phyloP scores from a whole-genome alignment of 2,329 filamentous ascomycete species.

The Hypoxylon sp. region DNA sequence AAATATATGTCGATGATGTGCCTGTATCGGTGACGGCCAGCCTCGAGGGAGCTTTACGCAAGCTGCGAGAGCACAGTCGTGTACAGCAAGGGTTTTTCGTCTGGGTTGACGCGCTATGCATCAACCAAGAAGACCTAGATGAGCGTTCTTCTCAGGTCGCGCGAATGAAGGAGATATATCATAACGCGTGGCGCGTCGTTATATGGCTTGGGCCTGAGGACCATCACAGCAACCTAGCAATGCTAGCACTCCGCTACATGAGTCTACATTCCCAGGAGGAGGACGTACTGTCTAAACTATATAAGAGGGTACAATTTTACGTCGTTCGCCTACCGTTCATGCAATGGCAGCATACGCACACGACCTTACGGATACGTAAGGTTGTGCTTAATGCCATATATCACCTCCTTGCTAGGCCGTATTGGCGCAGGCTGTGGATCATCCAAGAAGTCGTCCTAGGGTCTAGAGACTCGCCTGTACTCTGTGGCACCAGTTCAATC shows the following conservation, averaged over 20 bases:
- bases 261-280: conserved; percentile 14
- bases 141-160: conserved; percentile 20
- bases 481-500: conserved; percentile 26
- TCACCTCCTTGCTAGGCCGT: conserved; percentile 25
- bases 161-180: conserved; percentile 31
- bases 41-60: conserved; percentile 25
- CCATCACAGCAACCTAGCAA: conserved; percentile 22
- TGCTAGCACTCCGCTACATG: conserved; percentile 29
- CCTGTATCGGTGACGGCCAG: conserved; percentile 24
- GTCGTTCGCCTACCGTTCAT: conserved; percentile 27
- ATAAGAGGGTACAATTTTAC: conserved; percentile 22
- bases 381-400: conserved; percentile 20
- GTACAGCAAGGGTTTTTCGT: conserved; percentile 28
- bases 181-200: conserved; percentile 22
- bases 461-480: conserved; percentile 26
- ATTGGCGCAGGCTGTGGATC: conserved; percentile 32
- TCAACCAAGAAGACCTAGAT: conserved; percentile 32
- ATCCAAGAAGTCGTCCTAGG: conserved; percentile 30
- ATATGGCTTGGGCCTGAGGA: conserved; percentile 29
- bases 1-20: conserved; percentile 25
- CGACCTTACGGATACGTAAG: conserved; percentile 15
- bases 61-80: conserved; percentile 23
- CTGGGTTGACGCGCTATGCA: conserved; percentile 33
- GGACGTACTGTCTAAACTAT: conserved; percentile 22
- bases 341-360: conserved; percentile 28